A percentile compares a stretch with the other conserved stretches of the same genome.
Conservation (phyloP, 768 basidiomycete species). For the Boletus rubescentipes region DNA sequence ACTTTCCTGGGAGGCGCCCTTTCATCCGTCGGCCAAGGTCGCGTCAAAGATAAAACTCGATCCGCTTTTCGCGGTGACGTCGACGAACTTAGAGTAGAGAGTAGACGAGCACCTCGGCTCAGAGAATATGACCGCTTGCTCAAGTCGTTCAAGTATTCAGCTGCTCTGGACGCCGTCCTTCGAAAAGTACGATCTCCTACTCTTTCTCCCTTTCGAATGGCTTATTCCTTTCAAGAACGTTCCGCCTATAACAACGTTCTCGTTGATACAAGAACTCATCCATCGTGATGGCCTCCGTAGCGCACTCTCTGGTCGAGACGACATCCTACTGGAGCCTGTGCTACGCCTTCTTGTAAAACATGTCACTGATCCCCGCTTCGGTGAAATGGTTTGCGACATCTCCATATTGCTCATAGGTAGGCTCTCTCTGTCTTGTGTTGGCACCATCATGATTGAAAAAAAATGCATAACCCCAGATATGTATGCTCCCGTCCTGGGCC, state of each 20-base stretch:
- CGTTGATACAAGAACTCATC: slow-evolving; percentile 89
- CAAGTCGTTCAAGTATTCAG: slow-evolving; percentile 92
- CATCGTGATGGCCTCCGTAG: slow-evolving; percentile 86
- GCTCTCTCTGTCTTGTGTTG: slow-evolving; percentile 25
- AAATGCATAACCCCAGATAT: slow-evolving; percentile 57
- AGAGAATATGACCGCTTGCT: slow-evolving; percentile 87
- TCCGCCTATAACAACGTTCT: slow-evolving; percentile 82
- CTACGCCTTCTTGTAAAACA: slow-evolving; percentile 84
- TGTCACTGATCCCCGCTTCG: slow-evolving; percentile 88
- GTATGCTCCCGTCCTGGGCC: slow-evolving; percentile 89
- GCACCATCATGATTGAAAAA: slow-evolving; percentile 3
- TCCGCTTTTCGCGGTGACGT: slow-evolving; percentile 56
- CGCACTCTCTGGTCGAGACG: slow-evolving; percentile 89
- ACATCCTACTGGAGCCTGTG: slow-evolving; percentile 89
- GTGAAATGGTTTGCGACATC: slow-evolving; percentile 83
- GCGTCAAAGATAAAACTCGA: slow-evolving; percentile 47
- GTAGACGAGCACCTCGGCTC: slow-evolving; percentile 63
- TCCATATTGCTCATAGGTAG: slow-evolving; percentile 79
- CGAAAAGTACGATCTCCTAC: slow-evolving; percentile 57
- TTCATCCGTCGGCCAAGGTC: slow-evolving; percentile 55
- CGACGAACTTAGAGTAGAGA: slow-evolving; percentile 79
- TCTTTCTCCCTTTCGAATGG: neutral
- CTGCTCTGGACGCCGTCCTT: slow-evolving; percentile 89
- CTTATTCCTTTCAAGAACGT: slow-evolving; percentile 55
- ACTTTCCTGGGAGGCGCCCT: slow-evolving; percentile 60